Base-by-base conservation (phyloP, 768 basidiomycete species). In the Artomyces pyxidatus region DNA sequence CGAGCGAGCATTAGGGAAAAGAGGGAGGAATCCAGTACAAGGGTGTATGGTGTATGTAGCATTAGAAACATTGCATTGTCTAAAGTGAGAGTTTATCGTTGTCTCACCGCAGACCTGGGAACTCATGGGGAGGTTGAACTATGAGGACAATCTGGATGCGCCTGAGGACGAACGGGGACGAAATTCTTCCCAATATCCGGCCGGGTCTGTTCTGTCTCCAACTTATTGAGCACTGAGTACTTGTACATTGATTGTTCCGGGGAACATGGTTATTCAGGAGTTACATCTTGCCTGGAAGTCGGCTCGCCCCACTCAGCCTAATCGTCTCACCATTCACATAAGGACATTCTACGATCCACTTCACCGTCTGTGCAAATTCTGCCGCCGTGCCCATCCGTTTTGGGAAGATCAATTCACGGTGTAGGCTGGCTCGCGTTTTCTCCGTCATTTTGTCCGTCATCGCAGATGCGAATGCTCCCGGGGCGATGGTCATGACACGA, bases 401-500 rank as follows among this genome's bases (percentile, higher is more conserved):
- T 3, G 70, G 71, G 49, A 66, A 71, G 10, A 68, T 51, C n/a
- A 65, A 47, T 22, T 54, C 58, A 22, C 48, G 50, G 9, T 50
- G 47, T 25, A 58, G 22, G 53, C 52, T 54, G 19, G 39, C 41
- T 14, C 52, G 54, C n/a, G 43, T 53, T 55, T 63, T 68, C 42
- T 45, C 44, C 7, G 54, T 52, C 48, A 71, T 62, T 8, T 50
- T 45, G 27, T 45, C 55, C 5, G 64, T 66, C 69, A 72, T 65
- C n/a, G 58, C 58, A 4, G 66, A 77, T 6, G 64, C 63, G 61
- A 83, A 81, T 1, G 73, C 68, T 4, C 74, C 75, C 0, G 80
- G 79, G 0, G 80, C 80, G 46, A 81, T 65, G 17, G 76, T 70
- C 30, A 79, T 73, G 41, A 79, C 79, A 52, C 77, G 72, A 26